A percentile compares a stretch with the other conserved stretches of the same genome.
Conservation (phyloP, 495 filamentous ascomycete species). For the Trichoderma asperelloides region DNA sequence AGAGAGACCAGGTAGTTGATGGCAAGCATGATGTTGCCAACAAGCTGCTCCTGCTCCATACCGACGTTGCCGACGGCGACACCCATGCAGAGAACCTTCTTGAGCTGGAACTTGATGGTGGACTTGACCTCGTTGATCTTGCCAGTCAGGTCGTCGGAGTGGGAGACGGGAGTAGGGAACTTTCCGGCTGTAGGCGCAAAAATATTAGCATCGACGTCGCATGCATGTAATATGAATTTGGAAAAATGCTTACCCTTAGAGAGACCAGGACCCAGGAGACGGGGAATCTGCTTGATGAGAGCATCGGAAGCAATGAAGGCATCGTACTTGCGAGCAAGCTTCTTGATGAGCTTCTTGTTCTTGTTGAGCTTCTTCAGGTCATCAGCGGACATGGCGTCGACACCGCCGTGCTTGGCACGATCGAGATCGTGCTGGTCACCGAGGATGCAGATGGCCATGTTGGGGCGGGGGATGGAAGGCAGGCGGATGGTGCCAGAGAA, state of each 20-base stretch:
- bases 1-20: conserved; percentile 99
- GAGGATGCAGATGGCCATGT: conserved; percentile 93
- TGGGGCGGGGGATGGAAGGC: conserved; percentile 78
- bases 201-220: background rate
- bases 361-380: conserved; percentile 99
- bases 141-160: conserved; percentile 80
- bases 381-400: conserved; percentile 95
- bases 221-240: background rate
- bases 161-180: conserved; percentile 96
- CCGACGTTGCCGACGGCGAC: conserved; percentile 96
- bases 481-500: conserved; percentile 98
- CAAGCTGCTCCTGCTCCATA: conserved; percentile 92
- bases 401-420: conserved; percentile 93
- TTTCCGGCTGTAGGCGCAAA: conserved; percentile 64
- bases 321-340: conserved; percentile 98
- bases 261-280: conserved; percentile 96
- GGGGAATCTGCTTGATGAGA: conserved; percentile 98
- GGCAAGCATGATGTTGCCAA: conserved; percentile 89
- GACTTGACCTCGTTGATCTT: conserved; percentile 99
- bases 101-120: conserved; percentile 99
- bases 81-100: conserved; percentile 99
- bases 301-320: conserved; percentile 93
- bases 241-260: conserved; percentile 68
- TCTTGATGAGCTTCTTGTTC: conserved; percentile 99
- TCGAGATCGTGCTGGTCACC: conserved; percentile 99